A percentile compares a stretch with the other conserved stretches of the same genome.
These are phyloP conservation scores for Candida dubliniensis DNA, from an alignment of 1,139 yeast species.

Conservation along the genomic window DNA sequence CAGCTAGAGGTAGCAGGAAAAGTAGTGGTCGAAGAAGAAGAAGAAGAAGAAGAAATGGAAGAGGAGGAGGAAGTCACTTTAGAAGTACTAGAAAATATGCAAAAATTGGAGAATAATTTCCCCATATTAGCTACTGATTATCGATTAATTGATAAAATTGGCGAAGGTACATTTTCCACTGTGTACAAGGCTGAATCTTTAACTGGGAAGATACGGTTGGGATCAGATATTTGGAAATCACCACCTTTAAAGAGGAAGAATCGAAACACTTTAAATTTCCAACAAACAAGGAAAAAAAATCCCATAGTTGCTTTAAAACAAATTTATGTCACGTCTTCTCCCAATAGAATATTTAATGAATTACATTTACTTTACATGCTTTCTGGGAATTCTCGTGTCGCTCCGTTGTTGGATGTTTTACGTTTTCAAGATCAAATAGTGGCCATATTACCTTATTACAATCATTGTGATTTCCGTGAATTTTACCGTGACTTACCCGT, in stretches of 20 bases:
- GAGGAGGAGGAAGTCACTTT: slow-evolving; percentile 49
- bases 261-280: slow-evolving; percentile 7
- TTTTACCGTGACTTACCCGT: slow-evolving; percentile 80
- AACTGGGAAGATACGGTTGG: slow-evolving; percentile 39
- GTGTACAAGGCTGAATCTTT: slow-evolving; percentile 87
- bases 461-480: slow-evolving; percentile 87
- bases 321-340: slow-evolving; percentile 93
- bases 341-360: slow-evolving; percentile 86
- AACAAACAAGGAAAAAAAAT: slow-evolving; percentile 28
- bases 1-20: not conserved
- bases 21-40: not conserved
- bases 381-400: slow-evolving; percentile 70
- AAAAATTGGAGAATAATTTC: slow-evolving; percentile 60
- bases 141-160: slow-evolving; percentile 77
- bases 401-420: slow-evolving; percentile 85
- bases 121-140: slow-evolving; percentile 61
- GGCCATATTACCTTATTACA: slow-evolving; percentile 88
- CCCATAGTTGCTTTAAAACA: slow-evolving; percentile 87
- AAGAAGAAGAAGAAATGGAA: slow-evolving; percentile 10
- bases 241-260: slow-evolving; percentile 40
- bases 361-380: slow-evolving; percentile 70
- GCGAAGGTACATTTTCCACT: slow-evolving; percentile 92
- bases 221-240: slow-evolving; percentile 46
- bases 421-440: slow-evolving; percentile 88
- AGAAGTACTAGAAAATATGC: slow-evolving; percentile 67